Percentiles rank a stretch among this genome's conserved stretches.
Conservation (phyloP, 2,329 filamentous ascomycete genomes). For the Calonectria pseudoturangicola region DNA sequence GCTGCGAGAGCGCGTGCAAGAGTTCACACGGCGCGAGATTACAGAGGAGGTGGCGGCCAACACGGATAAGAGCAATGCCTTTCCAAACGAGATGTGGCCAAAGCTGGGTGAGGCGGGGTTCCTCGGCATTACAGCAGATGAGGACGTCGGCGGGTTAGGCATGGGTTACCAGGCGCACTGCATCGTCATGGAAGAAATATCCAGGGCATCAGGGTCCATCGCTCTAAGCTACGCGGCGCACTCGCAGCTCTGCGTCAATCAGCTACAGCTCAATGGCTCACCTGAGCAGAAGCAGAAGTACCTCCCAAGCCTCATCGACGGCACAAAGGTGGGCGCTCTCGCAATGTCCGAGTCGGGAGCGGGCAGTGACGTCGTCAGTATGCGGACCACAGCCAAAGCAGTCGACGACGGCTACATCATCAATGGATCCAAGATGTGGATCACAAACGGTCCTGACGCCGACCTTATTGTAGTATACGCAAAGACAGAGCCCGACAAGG, state of each 20-base stretch:
- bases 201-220: constrained; percentile 87
- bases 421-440: constrained; percentile 99
- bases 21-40: constrained; percentile 93
- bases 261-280: constrained; percentile 92
- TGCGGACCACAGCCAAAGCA: constrained; percentile 89
- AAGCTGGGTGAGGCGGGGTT: constrained; percentile 95
- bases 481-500: constrained; percentile 88
- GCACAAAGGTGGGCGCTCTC: constrained; percentile 87
- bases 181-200: constrained; percentile 95
- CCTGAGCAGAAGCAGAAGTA: constrained; percentile 86
- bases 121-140: constrained; percentile 93
- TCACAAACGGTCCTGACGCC: constrained; percentile 98
- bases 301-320: constrained; percentile 87
- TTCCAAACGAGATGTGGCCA: constrained; percentile 93
- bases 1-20: constrained; percentile 88
- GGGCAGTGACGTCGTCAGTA: constrained; percentile 95
- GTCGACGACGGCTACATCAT: constrained; percentile 91
- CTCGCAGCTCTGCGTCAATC: constrained; percentile 96
- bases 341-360: constrained; percentile 97
- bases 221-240: constrained; percentile 96
- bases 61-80: constrained; percentile 91
- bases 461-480: constrained; percentile 96
- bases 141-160: constrained; percentile 90
- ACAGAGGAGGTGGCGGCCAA: constrained; percentile 85
- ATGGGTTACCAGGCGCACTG: constrained; percentile 99